Evolutionary conservation across 2,329 filamentous ascomycete species (phyloP), one percentile per base, ranked within the genome.

Genomic region (Diaporthe batatas): DNA sequence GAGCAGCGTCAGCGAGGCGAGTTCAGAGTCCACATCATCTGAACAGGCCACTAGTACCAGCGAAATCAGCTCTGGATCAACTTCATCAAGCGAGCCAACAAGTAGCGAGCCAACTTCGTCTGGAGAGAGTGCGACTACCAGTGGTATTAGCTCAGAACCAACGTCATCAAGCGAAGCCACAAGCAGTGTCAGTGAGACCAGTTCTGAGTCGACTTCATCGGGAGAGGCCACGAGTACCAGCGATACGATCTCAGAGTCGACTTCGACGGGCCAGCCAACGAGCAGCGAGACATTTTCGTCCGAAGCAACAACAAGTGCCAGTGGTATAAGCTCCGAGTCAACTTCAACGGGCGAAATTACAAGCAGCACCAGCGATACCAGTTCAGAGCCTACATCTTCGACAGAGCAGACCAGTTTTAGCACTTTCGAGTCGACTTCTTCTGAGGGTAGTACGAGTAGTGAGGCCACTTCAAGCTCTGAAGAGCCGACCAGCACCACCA

Each of bases 361-460:
- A 59, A 59, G 57, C 57, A 59, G 36, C 25, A 44, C 58, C 6
- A 62, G 58, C 23, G 39, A 10, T 4, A 62, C 23, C 6, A 62
- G 36, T 23, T 59, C n/a, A 1, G 58, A 32, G 5, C 23, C 36
- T 1, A 29, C 36, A 4, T 62, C 58, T 12, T 44, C 58, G 6
- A 34, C 14, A 16, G 34, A 4, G 21, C 34, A n/a, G 23, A 39
- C 55, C 3, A 39, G 18, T 42, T 42, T 34, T n/a, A 58, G 34
- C 21, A 58, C n/a, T 23, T 18, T 25, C 3, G 55, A 58, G 5
- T n/a, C 55, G 23, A 58, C 55, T 0, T 58, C 55, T 0, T 39
- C 55, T 10, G n/a, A 16, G 12, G 58, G 29, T 7, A 42, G 36
- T 11, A 32, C 58, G 18, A 62, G 58, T 25, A 62, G 36, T 21